phyloP scores from a whole-genome alignment of 2,329 filamentous ascomycete genomes.

The Monosporascus sp. region DNA sequence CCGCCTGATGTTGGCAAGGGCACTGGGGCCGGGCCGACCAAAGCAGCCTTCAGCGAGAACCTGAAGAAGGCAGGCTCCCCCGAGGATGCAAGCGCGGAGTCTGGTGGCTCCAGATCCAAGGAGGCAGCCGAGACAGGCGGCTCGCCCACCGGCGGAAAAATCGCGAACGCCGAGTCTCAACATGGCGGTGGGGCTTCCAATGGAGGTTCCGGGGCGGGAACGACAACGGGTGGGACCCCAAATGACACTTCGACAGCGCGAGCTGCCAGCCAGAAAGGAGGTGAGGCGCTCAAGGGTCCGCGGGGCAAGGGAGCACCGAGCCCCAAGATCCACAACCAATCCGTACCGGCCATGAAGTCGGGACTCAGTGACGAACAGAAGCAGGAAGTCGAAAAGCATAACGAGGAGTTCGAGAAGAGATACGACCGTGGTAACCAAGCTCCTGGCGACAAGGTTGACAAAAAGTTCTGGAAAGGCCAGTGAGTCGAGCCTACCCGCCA shows the following conservation, averaged over 20 bases:
- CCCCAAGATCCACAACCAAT: slow-evolving; percentile 49
- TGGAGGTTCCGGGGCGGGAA: slow-evolving; percentile 30
- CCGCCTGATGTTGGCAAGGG: slow-evolving; percentile 35
- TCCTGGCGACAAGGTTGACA: slow-evolving; percentile 46
- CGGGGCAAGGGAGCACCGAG: slow-evolving; percentile 29
- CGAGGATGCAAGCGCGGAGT: slow-evolving; percentile 30
- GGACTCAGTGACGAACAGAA: slow-evolving; percentile 45
- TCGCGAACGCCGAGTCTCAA: slow-evolving; percentile 15
- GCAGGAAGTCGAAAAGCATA: slow-evolving; percentile 54
- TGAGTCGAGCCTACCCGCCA: slow-evolving; percentile 22
- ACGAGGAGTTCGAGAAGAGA: slow-evolving; percentile 49
- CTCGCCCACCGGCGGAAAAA: slow-evolving; percentile 23
- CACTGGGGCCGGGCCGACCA: slow-evolving; percentile 30
- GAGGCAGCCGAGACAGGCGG: slow-evolving; percentile 33
- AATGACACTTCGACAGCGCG: slow-evolving; percentile 23
- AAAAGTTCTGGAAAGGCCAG: slow-evolving; percentile 47
- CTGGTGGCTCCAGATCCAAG: slow-evolving; percentile 34
- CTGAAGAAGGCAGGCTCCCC: slow-evolving; percentile 19
- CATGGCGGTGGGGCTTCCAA: background rate
- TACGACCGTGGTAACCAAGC: slow-evolving; percentile 42
- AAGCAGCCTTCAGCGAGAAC: slow-evolving; percentile 21
- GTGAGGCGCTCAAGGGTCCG: slow-evolving; percentile 27
- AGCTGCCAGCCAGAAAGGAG: slow-evolving; percentile 22
- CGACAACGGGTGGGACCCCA: slow-evolving; percentile 29
- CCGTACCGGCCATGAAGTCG: slow-evolving; percentile 31